These are phyloP conservation scores for Cicer judaicum DNA, from an alignment of 306 rosid species.

Conservation along the genomic window DNA sequence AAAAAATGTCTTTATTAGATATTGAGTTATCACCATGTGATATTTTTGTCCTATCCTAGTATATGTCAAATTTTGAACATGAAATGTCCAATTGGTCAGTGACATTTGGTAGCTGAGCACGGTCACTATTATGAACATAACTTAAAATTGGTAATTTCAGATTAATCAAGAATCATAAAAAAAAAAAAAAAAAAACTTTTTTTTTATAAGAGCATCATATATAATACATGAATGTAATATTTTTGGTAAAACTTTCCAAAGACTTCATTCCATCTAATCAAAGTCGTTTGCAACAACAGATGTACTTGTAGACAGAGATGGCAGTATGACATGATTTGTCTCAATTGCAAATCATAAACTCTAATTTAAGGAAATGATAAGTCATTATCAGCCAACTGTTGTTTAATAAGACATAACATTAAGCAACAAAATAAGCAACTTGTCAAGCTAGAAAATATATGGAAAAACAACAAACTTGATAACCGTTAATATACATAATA, in stretches of 20 bases:
- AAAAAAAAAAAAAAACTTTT: not conserved
- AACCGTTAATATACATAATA: too few relatives aligned
- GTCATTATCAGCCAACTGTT: slow-evolving; percentile 44
- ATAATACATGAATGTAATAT: not conserved
- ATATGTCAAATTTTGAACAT: slow-evolving; percentile 28
- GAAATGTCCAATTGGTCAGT: slow-evolving; percentile 11
- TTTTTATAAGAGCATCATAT: too few relatives aligned
- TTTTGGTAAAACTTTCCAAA: slow-evolving; percentile 13
- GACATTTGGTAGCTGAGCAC: slow-evolving; percentile 8
- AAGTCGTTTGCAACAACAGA: not conserved
- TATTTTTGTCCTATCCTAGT: slow-evolving; percentile 26
- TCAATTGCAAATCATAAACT: slow-evolving; percentile 18
- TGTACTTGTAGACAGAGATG: slow-evolving; percentile 24
- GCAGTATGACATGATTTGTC: slow-evolving; percentile 38
- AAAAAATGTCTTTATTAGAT: not conserved
- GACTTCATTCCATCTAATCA: slow-evolving; percentile 20
- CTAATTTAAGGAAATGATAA: slow-evolving; percentile 34
- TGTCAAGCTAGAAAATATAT: not conserved
- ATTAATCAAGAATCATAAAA: not conserved
- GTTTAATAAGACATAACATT: slow-evolving; percentile 35
- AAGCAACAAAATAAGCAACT: slow-evolving; percentile 33
- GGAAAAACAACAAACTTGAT: too few relatives aligned
- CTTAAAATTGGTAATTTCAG: slow-evolving; percentile 27
- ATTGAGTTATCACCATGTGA: slow-evolving; percentile 24
- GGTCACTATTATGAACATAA: not conserved